These are phyloP conservation scores for Sutorius australiensis DNA, from an alignment of 768 basidiomycete genomes.

Conservation along the genomic window DNA sequence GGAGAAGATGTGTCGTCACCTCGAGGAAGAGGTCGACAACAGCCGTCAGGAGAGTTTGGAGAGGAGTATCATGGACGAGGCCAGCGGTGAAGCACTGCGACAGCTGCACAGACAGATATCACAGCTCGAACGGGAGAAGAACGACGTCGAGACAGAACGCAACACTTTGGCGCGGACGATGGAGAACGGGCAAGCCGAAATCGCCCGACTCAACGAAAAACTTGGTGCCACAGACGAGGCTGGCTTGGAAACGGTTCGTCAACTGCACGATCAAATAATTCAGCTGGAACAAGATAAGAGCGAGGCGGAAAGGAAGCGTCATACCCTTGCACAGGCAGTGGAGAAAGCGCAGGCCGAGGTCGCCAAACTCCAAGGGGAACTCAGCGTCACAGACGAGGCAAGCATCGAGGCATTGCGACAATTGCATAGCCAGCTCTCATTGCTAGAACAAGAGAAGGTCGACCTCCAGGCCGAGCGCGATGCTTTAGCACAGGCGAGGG, in stretches of 20 bases:
- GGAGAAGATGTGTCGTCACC: conserved; percentile 58
- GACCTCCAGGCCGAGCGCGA: not conserved
- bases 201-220: conserved; percentile 59
- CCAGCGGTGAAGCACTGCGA: conserved; percentile 73
- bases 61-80: conserved; percentile 79
- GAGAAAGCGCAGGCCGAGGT: not conserved
- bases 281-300: conserved; percentile 63
- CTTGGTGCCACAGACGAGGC: conserved; percentile 70
- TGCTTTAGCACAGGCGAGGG: not conserved
- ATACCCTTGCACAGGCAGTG: conserved; percentile 25
- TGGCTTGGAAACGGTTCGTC: conserved; percentile 65
- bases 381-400: not conserved
- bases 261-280: conserved; percentile 71
- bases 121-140: conserved; percentile 66
- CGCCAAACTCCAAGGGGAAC: not conserved
- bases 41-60: conserved; percentile 80
- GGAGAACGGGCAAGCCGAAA: conserved; percentile 54
- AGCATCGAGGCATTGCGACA: not conserved
- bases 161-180: conserved; percentile 29
- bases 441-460: not conserved
- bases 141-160: conserved; percentile 45
- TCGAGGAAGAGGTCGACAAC: conserved; percentile 86
- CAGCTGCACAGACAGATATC: conserved; percentile 78
- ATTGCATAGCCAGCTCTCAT: not conserved
- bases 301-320: conserved; percentile 46